Base-by-base conservation (phyloP, 2,329 filamentous ascomycete species). In the Calonectria leucothoes region DNA sequence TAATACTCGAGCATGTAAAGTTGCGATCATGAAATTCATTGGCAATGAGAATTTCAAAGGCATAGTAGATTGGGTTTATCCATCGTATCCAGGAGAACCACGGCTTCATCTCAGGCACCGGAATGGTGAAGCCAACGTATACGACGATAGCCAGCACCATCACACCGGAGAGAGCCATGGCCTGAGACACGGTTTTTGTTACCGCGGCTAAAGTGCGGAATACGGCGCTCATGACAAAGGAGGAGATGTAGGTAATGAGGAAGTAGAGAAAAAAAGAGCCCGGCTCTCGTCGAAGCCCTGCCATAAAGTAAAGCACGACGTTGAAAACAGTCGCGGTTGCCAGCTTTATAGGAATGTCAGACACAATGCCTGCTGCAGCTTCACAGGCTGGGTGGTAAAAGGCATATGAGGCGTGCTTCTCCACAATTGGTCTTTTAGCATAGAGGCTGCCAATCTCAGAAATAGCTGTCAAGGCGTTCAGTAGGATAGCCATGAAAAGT, bases 21-120 rank as follows among this genome's bases (percentile, higher is more conserved):
- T 87, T 77, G 1, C 86, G 88, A 6, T 88, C 87, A 73, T 91
- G 89, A 77, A 94, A 93, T 81, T 97, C 94, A 82, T 95, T 96
- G 72, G 92, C 87, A 83, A 94, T 89, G 23, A 95, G 85, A 2
- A 91, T 89, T 81, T 95, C 94, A 76, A 95, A 96, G 2, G 89
- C 92, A 79, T 95, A 95, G 55, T 88, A 92, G 42, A 95, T 90
- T 0, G 93, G 93, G 72, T 95, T 93, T 65, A 95, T 87, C 84
- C 92, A 95, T 33, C 92, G 90, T 66, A 96, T 93, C 94, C 94
- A 96, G 33, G 90, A 86, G 63, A 93, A 92, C 93, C 94, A 96
- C 0, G 89, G 90, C 27, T 92, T 88, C 93, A 81, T 81, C 11
- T 76, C 55, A 0, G 79, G 79, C 0, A 78, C 79, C 0, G 78